Evolutionary conservation across 2,329 filamentous ascomycete species (phyloP), one percentile per base, ranked within the genome.

Genomic region (Sporothrix protearum): DNA sequence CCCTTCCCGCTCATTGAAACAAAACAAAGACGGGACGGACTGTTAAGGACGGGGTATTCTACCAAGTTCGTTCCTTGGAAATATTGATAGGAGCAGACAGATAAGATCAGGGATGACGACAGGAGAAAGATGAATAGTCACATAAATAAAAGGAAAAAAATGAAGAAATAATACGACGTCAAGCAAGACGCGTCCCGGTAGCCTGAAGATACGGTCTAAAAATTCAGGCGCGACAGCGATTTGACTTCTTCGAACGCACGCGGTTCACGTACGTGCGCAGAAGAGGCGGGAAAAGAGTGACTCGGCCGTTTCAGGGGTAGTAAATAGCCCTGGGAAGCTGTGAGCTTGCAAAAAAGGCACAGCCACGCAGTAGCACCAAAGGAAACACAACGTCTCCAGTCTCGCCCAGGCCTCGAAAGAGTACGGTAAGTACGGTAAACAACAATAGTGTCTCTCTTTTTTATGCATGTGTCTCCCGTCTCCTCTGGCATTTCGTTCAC

Each of bases 281-380:
- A 33, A 47, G 49, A 53, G n/a, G 9, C 16, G 42, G 49, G 28
- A 53, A 53, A 53, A 25, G 28, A 28, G 12, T 28, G 28, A 68
- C 64, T 53, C 53, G 64, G 9, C 45, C 45, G 30, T 53, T 68
- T 53, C 64, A 68, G 64, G 63, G 63, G 45, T 67, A 67, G 64
- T 42, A 42, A 25, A 63, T 63, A 63, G 59, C 59, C 59, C 39
- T 7, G 7, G 3, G 19, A 39, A 53, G 10, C 28, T 4, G 5
- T 4, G 5, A 36, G 45, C 45, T 67, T n/a, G 14, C n/a, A n/a
- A 19, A 6, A 16, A 47, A 12, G 16, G 9, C 19, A 22, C 33
- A 61, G 19, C 33, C 36, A 39, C 36, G 55, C 22, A 53, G 3
- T 14, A 19, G 4, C 28, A 7, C 53, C 28, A 28, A 57, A 57